Base-by-base conservation (phyloP, 352 stramenopile species). In the Phytophthora boehmeriae region DNA sequence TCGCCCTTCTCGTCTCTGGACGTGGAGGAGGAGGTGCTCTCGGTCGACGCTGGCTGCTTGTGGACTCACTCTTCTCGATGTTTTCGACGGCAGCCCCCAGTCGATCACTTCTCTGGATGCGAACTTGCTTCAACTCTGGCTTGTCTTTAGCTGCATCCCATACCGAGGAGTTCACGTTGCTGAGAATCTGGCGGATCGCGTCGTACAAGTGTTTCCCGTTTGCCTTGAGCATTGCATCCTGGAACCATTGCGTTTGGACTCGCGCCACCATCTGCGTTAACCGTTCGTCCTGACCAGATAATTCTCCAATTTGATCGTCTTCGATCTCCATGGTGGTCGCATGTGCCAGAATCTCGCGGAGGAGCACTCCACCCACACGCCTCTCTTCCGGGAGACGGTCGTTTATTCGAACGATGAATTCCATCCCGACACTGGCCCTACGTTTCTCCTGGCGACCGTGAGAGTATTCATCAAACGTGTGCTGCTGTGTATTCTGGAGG, bases 351-450 rank as follows among this genome's bases (percentile, higher is more conserved):
- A 78, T 68, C 44, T 73, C 60, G 43, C 61, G 51, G 41, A 74
- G 66, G 23, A 74, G 54, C 32, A 71, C 68, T n/a, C 58, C 58
- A 36, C 58, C 60, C 2, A 80, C 60, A 4, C 72, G 68, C n/a
- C 51, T 59, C 27, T 65, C 65, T 19, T 71, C 59, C 5, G 57
- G 30, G 11, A 80, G 66, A 17, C 58, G 59, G 14, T 68, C 61
- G 55, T 80, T 80, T 25, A 80, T 55, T 45, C 54, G 66, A 42
- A 78, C 45, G n/a, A 80, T 59, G 23, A 80, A 75, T 14, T 78
- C 68, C 55, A 80, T 70, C 0, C 52, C 27, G 19, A 74, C 54
- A 16, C 53, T 22, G 14, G 51, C 16, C 32, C 72, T 67, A 30
- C 32, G 19, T 20, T 42, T 48, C 34, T 30, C 47, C 13, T 62